These are phyloP conservation scores for Diutina pseudorugosa DNA, from an alignment of 1,139 yeast species.

Conservation along the genomic window DNA sequence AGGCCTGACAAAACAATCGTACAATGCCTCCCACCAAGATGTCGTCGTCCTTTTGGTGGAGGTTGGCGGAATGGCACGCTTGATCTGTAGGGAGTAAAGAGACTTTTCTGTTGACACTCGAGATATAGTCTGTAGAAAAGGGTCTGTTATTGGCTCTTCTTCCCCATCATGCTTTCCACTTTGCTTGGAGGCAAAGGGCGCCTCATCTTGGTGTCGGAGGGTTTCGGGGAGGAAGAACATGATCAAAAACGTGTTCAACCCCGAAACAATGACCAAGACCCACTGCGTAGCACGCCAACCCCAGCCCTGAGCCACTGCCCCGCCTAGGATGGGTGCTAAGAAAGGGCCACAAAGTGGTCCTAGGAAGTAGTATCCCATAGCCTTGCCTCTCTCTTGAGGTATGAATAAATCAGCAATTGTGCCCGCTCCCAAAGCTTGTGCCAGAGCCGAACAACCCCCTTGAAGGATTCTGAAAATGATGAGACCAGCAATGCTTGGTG, in stretches of 20 bases:
- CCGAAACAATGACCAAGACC: conserved; percentile 64
- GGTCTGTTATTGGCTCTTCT: not conserved
- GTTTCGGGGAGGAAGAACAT: conserved; percentile 66
- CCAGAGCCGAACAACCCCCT: conserved; percentile 79
- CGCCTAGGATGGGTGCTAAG: conserved; percentile 72
- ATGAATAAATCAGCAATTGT: conserved; percentile 66
- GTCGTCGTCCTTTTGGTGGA: not conserved
- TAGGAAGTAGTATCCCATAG: conserved; percentile 70
- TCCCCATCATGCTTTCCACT: not conserved
- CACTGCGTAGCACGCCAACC: conserved; percentile 90
- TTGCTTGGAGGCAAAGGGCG: conserved; percentile 17
- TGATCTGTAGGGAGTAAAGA: not conserved
- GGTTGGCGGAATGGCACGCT: not conserved
- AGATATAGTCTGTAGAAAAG: not conserved
- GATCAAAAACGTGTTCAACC: conserved; percentile 36
- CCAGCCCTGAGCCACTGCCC: conserved; percentile 59
- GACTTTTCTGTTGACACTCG: not conserved
- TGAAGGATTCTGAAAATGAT: conserved; percentile 52
- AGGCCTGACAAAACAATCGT: conserved; percentile 36
- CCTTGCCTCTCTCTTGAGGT: conserved; percentile 61
- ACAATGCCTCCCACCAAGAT: conserved; percentile 8
- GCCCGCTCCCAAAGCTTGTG: conserved; percentile 86
- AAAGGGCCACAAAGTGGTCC: conserved; percentile 81
- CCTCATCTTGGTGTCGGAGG: conserved; percentile 40
- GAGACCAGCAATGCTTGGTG: conserved; percentile 48